A percentile compares a stretch with the other conserved stretches of the same genome.
Evolutionary conservation across 108 stramenopile genomes (phyloP).

Genomic region (Nitzschia sp.): DNA sequence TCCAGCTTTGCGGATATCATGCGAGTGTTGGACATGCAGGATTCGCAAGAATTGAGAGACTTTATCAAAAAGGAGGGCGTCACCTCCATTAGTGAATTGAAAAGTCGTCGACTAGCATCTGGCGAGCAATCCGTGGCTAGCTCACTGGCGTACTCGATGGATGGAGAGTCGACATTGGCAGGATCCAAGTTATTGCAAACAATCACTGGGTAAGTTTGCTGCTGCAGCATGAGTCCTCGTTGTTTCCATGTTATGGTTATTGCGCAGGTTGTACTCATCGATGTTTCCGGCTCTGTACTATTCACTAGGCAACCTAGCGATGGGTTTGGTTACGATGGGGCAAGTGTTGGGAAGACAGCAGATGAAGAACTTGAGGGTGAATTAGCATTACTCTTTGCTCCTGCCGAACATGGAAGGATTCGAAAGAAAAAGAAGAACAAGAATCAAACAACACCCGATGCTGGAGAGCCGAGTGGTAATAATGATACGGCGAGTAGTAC

Average conservation of each 20-base stretch:
- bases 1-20: constrained; percentile 55
- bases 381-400: constrained; percentile 25
- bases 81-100: constrained; percentile 16
- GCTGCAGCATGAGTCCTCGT: no score
- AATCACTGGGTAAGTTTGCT: constrained; percentile 48
- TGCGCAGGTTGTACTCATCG: no score
- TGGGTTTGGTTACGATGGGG: constrained; percentile 19
- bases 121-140: constrained; percentile 29
- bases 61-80: constrained; percentile 33
- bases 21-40: constrained; percentile 51
- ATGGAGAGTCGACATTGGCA: constrained; percentile 39
- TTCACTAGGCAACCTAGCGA: constrained; percentile 34
- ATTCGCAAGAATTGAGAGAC: constrained; percentile 34
- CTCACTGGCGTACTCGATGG: constrained; percentile 42
- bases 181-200: constrained; percentile 40
- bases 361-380: constrained; percentile 14
- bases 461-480: no score
- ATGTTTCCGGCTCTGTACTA: no score
- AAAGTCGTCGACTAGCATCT: constrained; percentile 7
- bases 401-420: constrained; percentile 25
- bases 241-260: no score
- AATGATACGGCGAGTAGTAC: not conserved
- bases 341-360: not conserved
- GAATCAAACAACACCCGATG: not conserved
- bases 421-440: constrained; percentile 27